Conservation (phyloP, 805 yeast genomes). For the Ogataea wickerhamii region DNA sequence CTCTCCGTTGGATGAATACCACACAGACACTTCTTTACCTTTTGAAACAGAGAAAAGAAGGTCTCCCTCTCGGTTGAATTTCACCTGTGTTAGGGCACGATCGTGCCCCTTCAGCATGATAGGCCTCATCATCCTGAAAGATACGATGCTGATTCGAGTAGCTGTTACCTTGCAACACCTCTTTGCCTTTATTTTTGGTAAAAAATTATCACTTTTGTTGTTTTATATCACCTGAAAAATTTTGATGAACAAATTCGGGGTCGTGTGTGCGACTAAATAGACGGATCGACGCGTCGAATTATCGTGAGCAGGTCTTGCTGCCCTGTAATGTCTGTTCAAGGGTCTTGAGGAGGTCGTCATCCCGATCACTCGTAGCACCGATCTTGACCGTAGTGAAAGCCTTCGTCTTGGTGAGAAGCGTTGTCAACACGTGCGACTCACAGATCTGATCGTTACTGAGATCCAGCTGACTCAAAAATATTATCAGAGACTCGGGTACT, state of each 20-base stretch:
- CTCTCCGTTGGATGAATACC: constrained; percentile 96
- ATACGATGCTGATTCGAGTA: background rate
- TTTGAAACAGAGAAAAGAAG: constrained; percentile 87
- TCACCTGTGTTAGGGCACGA: constrained; percentile 96
- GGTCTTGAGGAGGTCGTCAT: background rate
- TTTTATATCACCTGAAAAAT: constrained; percentile 4
- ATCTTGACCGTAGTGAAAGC: background rate
- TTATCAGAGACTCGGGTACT: background rate
- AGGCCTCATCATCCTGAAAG: constrained; percentile 52
- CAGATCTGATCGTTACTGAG: background rate
- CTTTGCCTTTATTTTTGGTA: background rate
- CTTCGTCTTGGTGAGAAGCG: background rate
- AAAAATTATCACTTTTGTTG: background rate
- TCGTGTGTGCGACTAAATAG: background rate
- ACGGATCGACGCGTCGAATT: background rate
- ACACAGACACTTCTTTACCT: constrained; percentile 83
- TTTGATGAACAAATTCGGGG: constrained; percentile 3
- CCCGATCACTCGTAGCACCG: background rate
- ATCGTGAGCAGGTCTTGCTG: background rate
- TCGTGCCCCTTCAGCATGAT: constrained; percentile 86
- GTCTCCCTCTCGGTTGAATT: constrained; percentile 94
- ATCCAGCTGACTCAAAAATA: constrained; percentile 1
- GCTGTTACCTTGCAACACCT: background rate
- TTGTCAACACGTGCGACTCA: background rate
- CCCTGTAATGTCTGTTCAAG: background rate